Evolutionary conservation across 2,329 filamentous ascomycete genomes (phyloP), one percentile per base, ranked within the genome.

Genomic region (Bipolaris victoriae): DNA sequence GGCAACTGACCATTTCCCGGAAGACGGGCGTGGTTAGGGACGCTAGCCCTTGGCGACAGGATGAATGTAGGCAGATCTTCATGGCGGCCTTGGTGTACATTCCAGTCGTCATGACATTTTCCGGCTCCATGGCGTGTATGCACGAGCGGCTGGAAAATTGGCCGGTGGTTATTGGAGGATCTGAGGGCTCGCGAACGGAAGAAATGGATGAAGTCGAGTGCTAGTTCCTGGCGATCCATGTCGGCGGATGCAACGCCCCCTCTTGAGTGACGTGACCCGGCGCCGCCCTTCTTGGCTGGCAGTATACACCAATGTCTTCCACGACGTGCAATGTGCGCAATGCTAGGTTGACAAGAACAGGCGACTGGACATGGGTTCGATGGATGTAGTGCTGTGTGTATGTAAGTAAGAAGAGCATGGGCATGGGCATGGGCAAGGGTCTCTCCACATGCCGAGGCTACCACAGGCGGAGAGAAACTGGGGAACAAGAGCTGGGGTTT

Each of bases 131-230:
- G 26, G 40, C 18, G 26, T 29, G 20, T 36, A 48, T 49, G 48
- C 51, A 37, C 33, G 36, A 36, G 55, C n/a, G 44, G 44, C 41
- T 44, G 26, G 45, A n/a, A 29, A 33, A 29, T 45, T 48, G 52
- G 55, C 44, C 47, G 45, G 29, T 46, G 49, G 52, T 52, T 49
- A 69, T 69, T 69, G 67, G 67, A 69, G 67, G 67, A 68, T 48
- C 61, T 52, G 47, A 36, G 52, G 55, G 49, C 57, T 49, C 41
- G 52, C 51, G 40, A 49, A 54, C 65, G 67, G 65, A 68, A 60
- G 57, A 69, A 68, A 60, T 57, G 46, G 39, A 43, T 49, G 45
- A 54, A 53, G 50, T 54, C 31, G 24, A 53, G 36, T 33, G 39
- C 33, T 61, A 53, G 55, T 51, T 55, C 43, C 52, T 62, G 61